Evolutionary conservation across 164 flowering plant species (phyloP).

Genomic region (Cinnamomum chago): DNA sequence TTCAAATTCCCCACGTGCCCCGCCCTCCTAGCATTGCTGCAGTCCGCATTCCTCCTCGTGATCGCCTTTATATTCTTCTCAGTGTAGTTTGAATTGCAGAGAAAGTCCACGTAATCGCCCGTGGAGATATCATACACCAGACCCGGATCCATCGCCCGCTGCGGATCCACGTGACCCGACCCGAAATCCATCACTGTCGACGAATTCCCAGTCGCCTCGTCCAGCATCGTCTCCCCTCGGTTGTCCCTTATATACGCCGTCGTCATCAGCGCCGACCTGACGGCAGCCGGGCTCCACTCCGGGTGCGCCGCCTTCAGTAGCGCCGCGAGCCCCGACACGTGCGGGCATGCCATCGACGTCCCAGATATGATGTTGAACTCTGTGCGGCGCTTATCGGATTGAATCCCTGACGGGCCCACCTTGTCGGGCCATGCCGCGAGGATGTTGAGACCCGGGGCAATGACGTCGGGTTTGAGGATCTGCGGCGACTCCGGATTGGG

Average conservation of each 20-base stretch:
- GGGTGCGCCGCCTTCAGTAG: slow-evolving; percentile 89
- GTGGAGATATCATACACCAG: slow-evolving; percentile 58
- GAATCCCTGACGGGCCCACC: slow-evolving; percentile 70
- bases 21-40: slow-evolving; percentile 48
- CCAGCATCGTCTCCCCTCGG: slow-evolving; percentile 54
- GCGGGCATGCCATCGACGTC: slow-evolving; percentile 98
- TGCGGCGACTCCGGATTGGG: slow-evolving; percentile 85
- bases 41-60: slow-evolving; percentile 56
- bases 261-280: slow-evolving; percentile 86
- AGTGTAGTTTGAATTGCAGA: slow-evolving; percentile 81
- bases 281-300: slow-evolving; percentile 88
- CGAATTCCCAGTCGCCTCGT: slow-evolving; percentile 68
- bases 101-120: slow-evolving; percentile 67
- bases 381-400: slow-evolving; percentile 52
- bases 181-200: slow-evolving; percentile 78
- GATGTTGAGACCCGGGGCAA: slow-evolving; percentile 94
- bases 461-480: slow-evolving; percentile 82
- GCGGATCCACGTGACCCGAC: slow-evolving; percentile 87
- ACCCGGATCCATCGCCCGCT: slow-evolving; percentile 87
- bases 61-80: slow-evolving; percentile 43
- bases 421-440: slow-evolving; percentile 94
- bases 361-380: slow-evolving; percentile 91
- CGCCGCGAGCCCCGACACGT: slow-evolving; percentile 90
- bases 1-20: slow-evolving; percentile 84
- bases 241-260: slow-evolving; percentile 75